These are phyloP conservation scores for Aspergillus novofumigatus DNA, from an alignment of 2,329 filamentous ascomycete genomes.

Conservation along the genomic window DNA sequence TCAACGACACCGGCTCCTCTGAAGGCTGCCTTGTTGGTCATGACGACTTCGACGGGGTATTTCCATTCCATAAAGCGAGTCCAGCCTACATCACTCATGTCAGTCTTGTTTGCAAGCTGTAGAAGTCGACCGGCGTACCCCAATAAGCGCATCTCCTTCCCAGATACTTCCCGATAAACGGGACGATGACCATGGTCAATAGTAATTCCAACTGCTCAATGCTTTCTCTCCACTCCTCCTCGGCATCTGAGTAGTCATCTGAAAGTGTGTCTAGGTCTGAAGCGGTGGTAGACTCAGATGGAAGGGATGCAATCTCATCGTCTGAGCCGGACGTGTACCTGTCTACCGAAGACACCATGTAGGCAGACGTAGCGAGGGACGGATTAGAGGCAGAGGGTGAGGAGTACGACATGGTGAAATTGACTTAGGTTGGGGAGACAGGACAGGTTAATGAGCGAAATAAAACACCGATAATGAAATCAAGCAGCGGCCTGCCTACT, in stretches of 20 bases:
- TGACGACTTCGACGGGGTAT: constrained; percentile 71
- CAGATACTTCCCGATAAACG: constrained; percentile 91
- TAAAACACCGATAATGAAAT: constrained; percentile 1
- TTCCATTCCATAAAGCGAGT: constrained; percentile 92
- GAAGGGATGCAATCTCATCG: constrained; percentile 43
- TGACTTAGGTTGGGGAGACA: constrained; percentile 8
- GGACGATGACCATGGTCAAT: constrained; percentile 89
- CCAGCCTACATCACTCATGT: constrained; percentile 62
- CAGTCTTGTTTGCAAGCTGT: constrained; percentile 3
- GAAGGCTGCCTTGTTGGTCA: constrained; percentile 59
- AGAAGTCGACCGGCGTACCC: constrained; percentile 55
- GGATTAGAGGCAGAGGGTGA: constrained; percentile 27
- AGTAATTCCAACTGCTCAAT: constrained; percentile 90
- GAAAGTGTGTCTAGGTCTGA: constrained; percentile 45
- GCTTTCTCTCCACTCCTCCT: constrained; percentile 91
- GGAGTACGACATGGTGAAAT: constrained; percentile 27
- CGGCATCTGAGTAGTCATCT: constrained; percentile 70
- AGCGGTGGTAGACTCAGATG: constrained; percentile 35
- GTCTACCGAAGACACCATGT: constrained; percentile 35
- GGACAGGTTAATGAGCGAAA: background rate
- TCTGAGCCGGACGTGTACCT: constrained; percentile 26
- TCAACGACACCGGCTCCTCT: constrained; percentile 61
- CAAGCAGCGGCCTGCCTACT: constrained; percentile 38
- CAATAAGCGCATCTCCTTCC: constrained; percentile 94
- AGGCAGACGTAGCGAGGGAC: constrained; percentile 37